Conservation (phyloP, 768 basidiomycete species). For the Boletus edulis region DNA sequence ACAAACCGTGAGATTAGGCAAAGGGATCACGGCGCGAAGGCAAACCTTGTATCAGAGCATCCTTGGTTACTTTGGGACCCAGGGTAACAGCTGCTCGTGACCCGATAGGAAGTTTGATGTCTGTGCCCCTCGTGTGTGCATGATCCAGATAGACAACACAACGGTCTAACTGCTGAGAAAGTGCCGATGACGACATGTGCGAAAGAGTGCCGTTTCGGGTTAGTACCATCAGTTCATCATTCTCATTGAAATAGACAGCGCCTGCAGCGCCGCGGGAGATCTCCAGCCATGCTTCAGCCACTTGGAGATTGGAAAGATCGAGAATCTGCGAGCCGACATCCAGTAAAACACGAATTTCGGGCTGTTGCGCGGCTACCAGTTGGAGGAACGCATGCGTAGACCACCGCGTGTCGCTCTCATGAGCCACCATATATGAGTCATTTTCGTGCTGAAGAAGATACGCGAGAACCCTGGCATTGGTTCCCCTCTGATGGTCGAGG, state of each 20-base stretch:
- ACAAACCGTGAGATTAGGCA: not conserved
- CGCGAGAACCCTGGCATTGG: conserved; percentile 39
- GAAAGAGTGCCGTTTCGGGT: conserved; percentile 20
- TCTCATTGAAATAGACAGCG: conserved; percentile 28
- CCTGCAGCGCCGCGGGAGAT: conserved; percentile 10
- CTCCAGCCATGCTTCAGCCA: conserved; percentile 41
- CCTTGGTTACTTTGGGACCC: conserved; percentile 35
- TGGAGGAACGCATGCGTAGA: not conserved
- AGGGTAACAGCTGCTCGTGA: conserved; percentile 35
- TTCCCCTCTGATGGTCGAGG: conserved; percentile 26
- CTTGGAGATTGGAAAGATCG: conserved; percentile 41
- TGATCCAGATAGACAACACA: conserved; percentile 34
- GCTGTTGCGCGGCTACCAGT: not conserved
- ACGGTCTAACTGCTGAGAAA: conserved; percentile 25
- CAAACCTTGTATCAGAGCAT: conserved; percentile 33
- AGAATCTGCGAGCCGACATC: conserved; percentile 48
- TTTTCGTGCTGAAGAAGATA: conserved; percentile 23
- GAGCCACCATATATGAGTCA: conserved; percentile 8
- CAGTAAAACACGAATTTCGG: not conserved
- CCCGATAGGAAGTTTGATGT: conserved; percentile 32
- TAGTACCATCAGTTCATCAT: conserved; percentile 30
- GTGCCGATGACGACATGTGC: conserved; percentile 27
- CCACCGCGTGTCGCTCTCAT: not conserved
- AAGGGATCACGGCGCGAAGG: not conserved
- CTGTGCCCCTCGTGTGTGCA: conserved; percentile 24